Conservation (phyloP, 208 protist genomes). For the Angomonas deanei region DNA sequence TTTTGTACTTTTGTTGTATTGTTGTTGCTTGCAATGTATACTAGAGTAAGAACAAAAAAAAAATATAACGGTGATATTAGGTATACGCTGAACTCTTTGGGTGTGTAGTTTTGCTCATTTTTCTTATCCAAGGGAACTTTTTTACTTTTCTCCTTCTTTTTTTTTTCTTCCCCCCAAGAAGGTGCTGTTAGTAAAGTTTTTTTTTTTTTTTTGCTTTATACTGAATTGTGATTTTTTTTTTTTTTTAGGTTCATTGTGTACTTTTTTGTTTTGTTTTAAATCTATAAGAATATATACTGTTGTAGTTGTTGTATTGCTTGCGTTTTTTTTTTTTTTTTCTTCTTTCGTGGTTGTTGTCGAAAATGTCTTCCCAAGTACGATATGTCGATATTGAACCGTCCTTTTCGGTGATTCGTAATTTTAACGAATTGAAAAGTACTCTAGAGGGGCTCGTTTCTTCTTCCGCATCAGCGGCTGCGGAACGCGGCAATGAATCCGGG, state of each 20-base stretch:
- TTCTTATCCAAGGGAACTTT: background rate
- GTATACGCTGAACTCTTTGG: background rate
- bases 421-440: conserved; percentile 12
- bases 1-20: background rate
- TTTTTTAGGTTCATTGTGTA: background rate
- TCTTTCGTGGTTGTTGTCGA: background rate
- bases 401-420: conserved; percentile 21
- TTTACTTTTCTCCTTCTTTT: background rate
- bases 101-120: too few relatives aligned
- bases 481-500: too few relatives aligned
- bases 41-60: too few relatives aligned
- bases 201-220: conserved; percentile 4
- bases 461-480: background rate
- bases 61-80: background rate
- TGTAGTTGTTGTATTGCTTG: background rate
- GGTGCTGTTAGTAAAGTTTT: background rate
- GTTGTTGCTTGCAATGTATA: background rate
- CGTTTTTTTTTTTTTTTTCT: conserved; percentile 11
- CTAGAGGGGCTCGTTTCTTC: background rate
- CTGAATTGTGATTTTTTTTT: conserved; percentile 1
- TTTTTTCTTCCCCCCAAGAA: background rate
- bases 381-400: conserved; percentile 16
- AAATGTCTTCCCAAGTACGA: background rate
- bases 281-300: background rate
- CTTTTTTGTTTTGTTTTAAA: conserved; percentile 5